These are phyloP conservation scores for Plantago lanceolata DNA, from an alignment of 305 asterid species.

Conservation along the genomic window DNA sequence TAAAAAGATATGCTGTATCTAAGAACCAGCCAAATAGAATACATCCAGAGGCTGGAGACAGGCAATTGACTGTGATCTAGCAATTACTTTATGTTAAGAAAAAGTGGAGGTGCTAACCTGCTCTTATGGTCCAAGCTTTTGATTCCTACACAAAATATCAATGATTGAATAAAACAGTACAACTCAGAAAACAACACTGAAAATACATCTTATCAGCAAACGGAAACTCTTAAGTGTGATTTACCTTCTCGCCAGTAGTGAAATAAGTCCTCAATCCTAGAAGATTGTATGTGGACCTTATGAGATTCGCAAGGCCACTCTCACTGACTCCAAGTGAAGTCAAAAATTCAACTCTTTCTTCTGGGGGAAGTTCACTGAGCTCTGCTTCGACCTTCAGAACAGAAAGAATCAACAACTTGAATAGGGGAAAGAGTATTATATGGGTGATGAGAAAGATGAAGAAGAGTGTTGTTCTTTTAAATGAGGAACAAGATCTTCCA, in stretches of 20 bases:
- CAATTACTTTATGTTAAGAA: conserved; percentile 15
- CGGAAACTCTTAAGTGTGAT: conserved; percentile 10
- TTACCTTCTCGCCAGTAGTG: conserved; percentile 97
- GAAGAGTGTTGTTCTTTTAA: conserved; percentile 3
- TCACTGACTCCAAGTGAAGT: conserved; percentile 83
- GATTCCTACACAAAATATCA: conserved; percentile 60
- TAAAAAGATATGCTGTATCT: not conserved
- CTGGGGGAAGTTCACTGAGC: conserved; percentile 88
- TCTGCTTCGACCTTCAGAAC: conserved; percentile 84
- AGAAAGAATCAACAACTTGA: conserved; percentile 20
- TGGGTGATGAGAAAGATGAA: conserved; percentile 9
- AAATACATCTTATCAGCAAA: conserved; percentile 1
- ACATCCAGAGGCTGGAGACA: conserved; percentile 1
- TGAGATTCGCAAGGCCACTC: conserved; percentile 92
- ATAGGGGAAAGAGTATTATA: conserved; percentile 17
- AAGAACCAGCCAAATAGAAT: not conserved
- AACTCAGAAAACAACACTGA: conserved; percentile 17
- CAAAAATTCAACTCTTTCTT: conserved; percentile 82
- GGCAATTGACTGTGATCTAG: not conserved
- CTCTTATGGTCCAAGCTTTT: conserved; percentile 89
- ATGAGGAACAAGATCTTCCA: conserved; percentile 18
- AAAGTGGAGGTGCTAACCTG: conserved; percentile 44
- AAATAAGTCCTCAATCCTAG: conserved; percentile 89
- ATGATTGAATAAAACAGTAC: conserved; percentile 8
- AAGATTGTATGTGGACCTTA: conserved; percentile 80